Conservation (phyloP, 2,329 filamentous ascomycete genomes). For the Lachnellula subtilissima region DNA sequence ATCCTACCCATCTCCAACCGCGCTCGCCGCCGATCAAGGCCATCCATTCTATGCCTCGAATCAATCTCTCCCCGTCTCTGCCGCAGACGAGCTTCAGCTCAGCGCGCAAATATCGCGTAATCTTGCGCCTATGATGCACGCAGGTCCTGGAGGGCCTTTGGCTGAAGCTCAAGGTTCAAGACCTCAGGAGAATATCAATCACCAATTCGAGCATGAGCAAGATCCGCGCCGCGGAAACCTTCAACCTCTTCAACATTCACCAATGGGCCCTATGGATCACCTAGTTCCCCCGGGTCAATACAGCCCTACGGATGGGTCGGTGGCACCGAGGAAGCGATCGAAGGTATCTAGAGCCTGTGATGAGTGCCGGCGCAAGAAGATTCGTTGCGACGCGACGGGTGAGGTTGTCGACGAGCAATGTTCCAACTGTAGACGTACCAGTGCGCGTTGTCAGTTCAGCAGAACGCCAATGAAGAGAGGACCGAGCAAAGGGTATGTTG, state of each 20-base stretch:
- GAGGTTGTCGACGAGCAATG: constrained; percentile 71
- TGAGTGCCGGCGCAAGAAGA: constrained; percentile 31
- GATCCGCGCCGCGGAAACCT: constrained; percentile 14
- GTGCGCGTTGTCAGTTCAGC: constrained; percentile 78
- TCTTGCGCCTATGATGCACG: constrained; percentile 39
- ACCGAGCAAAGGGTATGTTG: constrained; percentile 73
- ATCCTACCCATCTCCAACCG: constrained; percentile 29
- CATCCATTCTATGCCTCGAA: constrained; percentile 27
- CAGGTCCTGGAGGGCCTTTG: constrained; percentile 33
- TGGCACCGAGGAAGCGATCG: constrained; percentile 63
- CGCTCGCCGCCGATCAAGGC: constrained; percentile 23
- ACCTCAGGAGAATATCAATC: constrained; percentile 33
- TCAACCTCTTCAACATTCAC: constrained; percentile 17
- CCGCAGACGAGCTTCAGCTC: constrained; percentile 41
- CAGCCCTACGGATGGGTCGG: constrained; percentile 40
- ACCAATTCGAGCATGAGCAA: constrained; percentile 33
- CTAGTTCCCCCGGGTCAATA: constrained; percentile 36
- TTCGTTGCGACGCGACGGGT: constrained; percentile 66
- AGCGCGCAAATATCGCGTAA: constrained; percentile 43
- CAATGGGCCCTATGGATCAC: constrained; percentile 33
- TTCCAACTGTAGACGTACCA: constrained; percentile 73
- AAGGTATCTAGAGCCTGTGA: constrained; percentile 89
- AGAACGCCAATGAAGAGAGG: constrained; percentile 83
- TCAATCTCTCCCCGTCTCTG: constrained; percentile 25
- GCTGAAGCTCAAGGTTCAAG: constrained; percentile 34